A percentile compares a stretch with the other conserved stretches of the same genome.
Evolutionary conservation across 192 early-diverging fungal genomes (phyloP).

Genomic region (Coemansia sp.): DNA sequence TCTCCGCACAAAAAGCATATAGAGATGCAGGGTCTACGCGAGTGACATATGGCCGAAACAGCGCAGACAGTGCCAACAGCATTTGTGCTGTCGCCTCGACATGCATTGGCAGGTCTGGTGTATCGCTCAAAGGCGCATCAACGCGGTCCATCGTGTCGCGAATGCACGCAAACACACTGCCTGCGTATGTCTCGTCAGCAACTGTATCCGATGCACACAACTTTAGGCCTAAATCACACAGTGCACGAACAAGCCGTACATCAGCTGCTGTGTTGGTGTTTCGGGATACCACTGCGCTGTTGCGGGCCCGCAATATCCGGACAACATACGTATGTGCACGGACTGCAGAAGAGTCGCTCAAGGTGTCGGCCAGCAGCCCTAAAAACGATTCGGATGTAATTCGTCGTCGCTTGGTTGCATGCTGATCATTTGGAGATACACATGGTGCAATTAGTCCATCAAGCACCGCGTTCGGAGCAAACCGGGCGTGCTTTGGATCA

Average conservation of each 20-base stretch:
- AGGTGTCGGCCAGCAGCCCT: constrained; percentile 10
- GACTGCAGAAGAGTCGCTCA: not conserved
- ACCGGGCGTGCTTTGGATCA: constrained; percentile 1
- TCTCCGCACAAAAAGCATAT: constrained; percentile 20
- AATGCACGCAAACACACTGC: constrained; percentile 35
- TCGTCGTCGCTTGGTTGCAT: constrained; percentile 7
- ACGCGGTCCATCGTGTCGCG: constrained; percentile 12
- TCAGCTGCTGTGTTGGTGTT: not conserved
- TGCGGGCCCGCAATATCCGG: constrained; percentile 23
- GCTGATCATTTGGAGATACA: not conserved
- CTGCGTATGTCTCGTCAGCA: constrained; percentile 13
- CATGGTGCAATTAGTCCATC: constrained; percentile 15
- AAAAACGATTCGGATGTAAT: not conserved
- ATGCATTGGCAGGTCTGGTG: not conserved
- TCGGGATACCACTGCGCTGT: constrained; percentile 6
- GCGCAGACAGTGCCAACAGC: not conserved
- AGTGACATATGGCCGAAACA: constrained; percentile 10
- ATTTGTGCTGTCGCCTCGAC: constrained; percentile 5
- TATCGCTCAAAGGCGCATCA: not conserved
- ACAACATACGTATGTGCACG: constrained; percentile 12
- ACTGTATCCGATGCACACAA: not conserved
- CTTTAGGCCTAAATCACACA: constrained; percentile 6
- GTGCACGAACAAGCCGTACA: constrained; percentile 2
- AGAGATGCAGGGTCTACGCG: not conserved
- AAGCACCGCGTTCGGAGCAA: constrained; percentile 21